These are phyloP conservation scores for Leccinum barrowsii DNA, from an alignment of 768 basidiomycete genomes.

Conservation along the genomic window DNA sequence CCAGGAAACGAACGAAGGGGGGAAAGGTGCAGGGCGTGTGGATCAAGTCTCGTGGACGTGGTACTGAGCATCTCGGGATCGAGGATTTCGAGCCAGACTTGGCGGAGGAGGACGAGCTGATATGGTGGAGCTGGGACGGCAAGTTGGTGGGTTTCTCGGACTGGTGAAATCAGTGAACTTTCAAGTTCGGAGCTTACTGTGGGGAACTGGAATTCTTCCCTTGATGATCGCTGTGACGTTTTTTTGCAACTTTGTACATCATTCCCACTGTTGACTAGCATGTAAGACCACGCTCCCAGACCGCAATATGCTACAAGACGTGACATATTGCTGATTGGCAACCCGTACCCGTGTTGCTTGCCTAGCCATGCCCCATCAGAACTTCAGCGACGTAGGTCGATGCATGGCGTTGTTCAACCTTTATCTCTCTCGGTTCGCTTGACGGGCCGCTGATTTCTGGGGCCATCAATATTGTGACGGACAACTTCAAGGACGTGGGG, in stretches of 20 bases:
- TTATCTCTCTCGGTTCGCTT: too few species aligned
- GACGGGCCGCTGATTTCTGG: too few species aligned
- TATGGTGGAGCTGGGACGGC: conserved; percentile 54
- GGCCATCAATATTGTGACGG: too few species aligned
- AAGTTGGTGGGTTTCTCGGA: conserved; percentile 46
- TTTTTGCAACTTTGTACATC: not conserved
- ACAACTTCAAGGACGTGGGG: too few species aligned
- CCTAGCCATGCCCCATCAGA: too few species aligned
- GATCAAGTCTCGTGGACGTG: conserved; percentile 27
- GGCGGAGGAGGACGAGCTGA: conserved; percentile 43
- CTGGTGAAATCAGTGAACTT: conserved; percentile 32
- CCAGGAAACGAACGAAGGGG: conserved; percentile 27
- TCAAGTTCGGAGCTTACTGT: not conserved
- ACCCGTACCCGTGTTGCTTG: too few species aligned
- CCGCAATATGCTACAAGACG: too few species aligned
- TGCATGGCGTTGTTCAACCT: too few species aligned
- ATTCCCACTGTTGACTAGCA: not conserved
- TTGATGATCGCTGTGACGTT: not conserved
- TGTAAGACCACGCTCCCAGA: too few species aligned
- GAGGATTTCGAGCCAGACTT: conserved; percentile 12
- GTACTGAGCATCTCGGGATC: not conserved
- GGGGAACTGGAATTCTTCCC: not conserved
- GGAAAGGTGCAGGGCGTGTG: conserved; percentile 39
- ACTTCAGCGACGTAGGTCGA: too few species aligned
- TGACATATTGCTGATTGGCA: too few species aligned